These are phyloP conservation scores for Cydonia oblonga DNA, from an alignment of 331 rosid genomes.

Conservation along the genomic window DNA sequence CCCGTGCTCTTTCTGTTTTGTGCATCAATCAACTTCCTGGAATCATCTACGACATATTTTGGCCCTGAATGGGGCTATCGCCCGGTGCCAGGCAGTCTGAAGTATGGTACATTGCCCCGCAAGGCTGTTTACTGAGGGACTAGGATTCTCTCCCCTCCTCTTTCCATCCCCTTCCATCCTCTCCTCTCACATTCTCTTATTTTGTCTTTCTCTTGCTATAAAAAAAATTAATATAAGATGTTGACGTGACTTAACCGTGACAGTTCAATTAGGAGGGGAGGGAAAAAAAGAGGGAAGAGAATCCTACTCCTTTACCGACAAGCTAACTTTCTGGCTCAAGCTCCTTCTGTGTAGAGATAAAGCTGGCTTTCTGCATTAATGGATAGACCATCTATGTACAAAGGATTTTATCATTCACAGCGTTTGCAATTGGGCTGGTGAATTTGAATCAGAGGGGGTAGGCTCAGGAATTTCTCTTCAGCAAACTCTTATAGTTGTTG, in stretches of 20 bases:
- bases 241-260: no score
- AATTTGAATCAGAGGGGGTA: conserved; percentile 24
- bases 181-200: no score
- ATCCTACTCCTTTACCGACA: conserved; percentile 88
- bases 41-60: conserved; percentile 67
- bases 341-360: conserved; percentile 90
- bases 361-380: conserved; percentile 72
- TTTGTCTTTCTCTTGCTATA: no score
- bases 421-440: conserved; percentile 39
- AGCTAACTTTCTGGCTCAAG: conserved; percentile 90
- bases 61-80: conserved; percentile 65
- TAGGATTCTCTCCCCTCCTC: no score
- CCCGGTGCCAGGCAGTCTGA: conserved; percentile 48
- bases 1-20: conserved; percentile 86
- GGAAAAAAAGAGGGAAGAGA: no score
- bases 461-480: conserved; percentile 48
- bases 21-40: conserved; percentile 91
- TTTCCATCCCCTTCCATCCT: no score
- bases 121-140: no score
- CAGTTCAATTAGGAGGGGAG: no score
- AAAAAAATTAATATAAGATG: no score
- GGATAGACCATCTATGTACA: conserved; percentile 86
- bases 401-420: conserved; percentile 89
- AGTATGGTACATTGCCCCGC: conserved; percentile 82
- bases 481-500: conserved; percentile 80